phyloP scores from a whole-genome alignment of 2,329 filamentous ascomycete genomes.

The Colletotrichum agaves region DNA sequence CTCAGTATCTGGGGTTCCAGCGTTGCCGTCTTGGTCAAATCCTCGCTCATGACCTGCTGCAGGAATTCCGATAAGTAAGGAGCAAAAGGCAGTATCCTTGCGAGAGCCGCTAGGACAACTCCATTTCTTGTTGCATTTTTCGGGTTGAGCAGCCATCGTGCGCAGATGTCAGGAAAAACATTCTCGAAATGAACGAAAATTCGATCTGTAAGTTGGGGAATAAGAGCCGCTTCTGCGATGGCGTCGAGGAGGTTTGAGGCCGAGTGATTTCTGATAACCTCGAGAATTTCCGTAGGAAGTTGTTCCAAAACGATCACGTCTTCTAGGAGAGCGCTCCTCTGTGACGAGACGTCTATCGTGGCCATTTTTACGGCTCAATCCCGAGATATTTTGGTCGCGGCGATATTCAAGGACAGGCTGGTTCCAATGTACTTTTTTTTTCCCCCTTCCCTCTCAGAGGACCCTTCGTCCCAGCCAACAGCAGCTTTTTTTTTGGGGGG shows the following conservation, averaged over 20 bases:
- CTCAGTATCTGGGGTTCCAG: slow-evolving; percentile 26
- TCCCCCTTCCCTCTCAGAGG: slow-evolving; percentile 40
- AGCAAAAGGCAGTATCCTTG: slow-evolving; percentile 82
- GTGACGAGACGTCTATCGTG: slow-evolving; percentile 63
- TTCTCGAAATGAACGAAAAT: slow-evolving; percentile 80
- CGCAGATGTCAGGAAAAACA: slow-evolving; percentile 84
- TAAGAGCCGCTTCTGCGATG: slow-evolving; percentile 75
- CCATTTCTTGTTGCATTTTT: slow-evolving; percentile 50
- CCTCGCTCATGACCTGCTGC: slow-evolving; percentile 54
- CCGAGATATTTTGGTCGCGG: slow-evolving; percentile 35
- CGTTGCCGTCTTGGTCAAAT: slow-evolving; percentile 26
- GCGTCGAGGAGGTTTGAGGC: slow-evolving; percentile 76
- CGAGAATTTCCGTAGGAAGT: slow-evolving; percentile 76
- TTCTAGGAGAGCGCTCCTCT: slow-evolving; percentile 66
- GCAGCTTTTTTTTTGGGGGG: slow-evolving; percentile 49
- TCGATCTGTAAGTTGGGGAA: slow-evolving; percentile 74
- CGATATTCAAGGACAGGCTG: slow-evolving; percentile 31
- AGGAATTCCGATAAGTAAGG: slow-evolving; percentile 82
- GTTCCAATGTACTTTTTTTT: slow-evolving; percentile 41
- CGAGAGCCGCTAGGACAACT: slow-evolving; percentile 75
- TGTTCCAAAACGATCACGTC: slow-evolving; percentile 65
- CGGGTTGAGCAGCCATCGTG: slow-evolving; percentile 75
- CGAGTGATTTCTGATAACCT: slow-evolving; percentile 71
- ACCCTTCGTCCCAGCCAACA: slow-evolving; percentile 37
- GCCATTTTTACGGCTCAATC: slow-evolving; percentile 56